A percentile compares a stretch with the other conserved stretches of the same genome.
These are phyloP conservation scores for Emericellopsis cladophorae DNA, from an alignment of 2,329 filamentous ascomycete genomes.

Conservation along the genomic window DNA sequence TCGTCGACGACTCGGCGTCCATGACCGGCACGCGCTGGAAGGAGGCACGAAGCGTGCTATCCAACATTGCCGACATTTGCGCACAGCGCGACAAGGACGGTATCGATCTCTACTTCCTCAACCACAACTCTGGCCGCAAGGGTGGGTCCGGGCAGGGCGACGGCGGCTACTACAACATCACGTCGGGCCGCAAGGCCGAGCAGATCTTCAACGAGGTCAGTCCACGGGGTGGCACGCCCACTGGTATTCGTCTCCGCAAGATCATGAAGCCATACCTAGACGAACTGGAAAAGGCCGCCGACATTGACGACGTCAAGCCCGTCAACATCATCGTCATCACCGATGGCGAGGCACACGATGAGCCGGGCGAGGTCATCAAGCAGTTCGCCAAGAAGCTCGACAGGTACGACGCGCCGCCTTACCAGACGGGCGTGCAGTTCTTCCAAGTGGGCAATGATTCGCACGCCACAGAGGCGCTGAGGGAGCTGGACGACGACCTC, in stretches of 20 bases:
- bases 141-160: slow-evolving; percentile 23
- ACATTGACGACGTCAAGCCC: slow-evolving; percentile 47
- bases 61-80: slow-evolving; percentile 70
- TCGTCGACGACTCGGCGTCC: slow-evolving; percentile 85
- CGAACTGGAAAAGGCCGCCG: slow-evolving; percentile 22
- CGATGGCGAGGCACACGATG: slow-evolving; percentile 71
- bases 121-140: slow-evolving; percentile 37
- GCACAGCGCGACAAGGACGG: slow-evolving; percentile 69
- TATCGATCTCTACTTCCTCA: slow-evolving; percentile 86
- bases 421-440: slow-evolving; percentile 89
- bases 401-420: slow-evolving; percentile 52
- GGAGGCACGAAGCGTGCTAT: slow-evolving; percentile 59
- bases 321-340: slow-evolving; percentile 91
- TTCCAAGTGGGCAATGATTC: slow-evolving; percentile 79
- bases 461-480: slow-evolving; percentile 50
- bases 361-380: slow-evolving; percentile 60
- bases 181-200: slow-evolving; percentile 40
- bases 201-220: slow-evolving; percentile 56
- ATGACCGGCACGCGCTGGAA: slow-evolving; percentile 71
- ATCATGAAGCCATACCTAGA: slow-evolving; percentile 64
- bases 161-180: slow-evolving; percentile 54
- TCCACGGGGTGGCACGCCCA: slow-evolving; percentile 60
- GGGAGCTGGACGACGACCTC: slow-evolving; percentile 62
- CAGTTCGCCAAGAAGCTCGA: slow-evolving; percentile 59
- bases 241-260: slow-evolving; percentile 54